phyloP scores from a whole-genome alignment of 169 alveolate species.

The Babesia gibsoni region DNA sequence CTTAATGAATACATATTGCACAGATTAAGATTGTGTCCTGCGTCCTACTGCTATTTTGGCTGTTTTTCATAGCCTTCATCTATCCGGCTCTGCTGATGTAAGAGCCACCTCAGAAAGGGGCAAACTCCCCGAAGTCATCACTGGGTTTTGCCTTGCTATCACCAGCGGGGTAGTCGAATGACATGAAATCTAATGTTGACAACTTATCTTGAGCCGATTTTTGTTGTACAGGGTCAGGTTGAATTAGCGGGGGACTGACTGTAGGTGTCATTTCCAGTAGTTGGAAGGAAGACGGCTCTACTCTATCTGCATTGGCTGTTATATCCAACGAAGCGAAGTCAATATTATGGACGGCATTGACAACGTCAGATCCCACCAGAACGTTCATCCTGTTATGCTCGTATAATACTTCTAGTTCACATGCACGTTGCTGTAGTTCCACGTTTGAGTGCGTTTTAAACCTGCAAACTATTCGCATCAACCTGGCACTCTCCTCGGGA shows the following conservation, averaged over 20 bases:
- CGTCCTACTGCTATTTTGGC: slow-evolving; percentile 26
- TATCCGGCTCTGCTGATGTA: slow-evolving; percentile 48
- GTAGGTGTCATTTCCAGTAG: no score
- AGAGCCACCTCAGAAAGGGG: slow-evolving; percentile 16
- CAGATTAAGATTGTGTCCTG: slow-evolving; percentile 11
- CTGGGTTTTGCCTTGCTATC: neutral
- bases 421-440: slow-evolving; percentile 78
- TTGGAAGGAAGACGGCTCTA: no score
- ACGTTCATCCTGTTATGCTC: slow-evolving; percentile 8
- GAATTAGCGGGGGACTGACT: no score
- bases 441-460: slow-evolving; percentile 66
- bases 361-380: neutral
- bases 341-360: neutral
- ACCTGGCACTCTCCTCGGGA: slow-evolving; percentile 57
- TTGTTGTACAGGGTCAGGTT: neutral
- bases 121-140: slow-evolving; percentile 45
- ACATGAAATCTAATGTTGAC: slow-evolving; percentile 12
- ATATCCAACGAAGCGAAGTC: neutral
- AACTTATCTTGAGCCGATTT: neutral
- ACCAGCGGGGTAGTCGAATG: slow-evolving; percentile 7
- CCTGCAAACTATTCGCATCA: slow-evolving; percentile 58
- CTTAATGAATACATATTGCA: neutral
- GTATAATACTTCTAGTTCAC: slow-evolving; percentile 64
- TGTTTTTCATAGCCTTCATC: slow-evolving; percentile 39
- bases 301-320: neutral